Conservation (phyloP, 257 asterid genomes). For the Scutellaria barbata region DNA sequence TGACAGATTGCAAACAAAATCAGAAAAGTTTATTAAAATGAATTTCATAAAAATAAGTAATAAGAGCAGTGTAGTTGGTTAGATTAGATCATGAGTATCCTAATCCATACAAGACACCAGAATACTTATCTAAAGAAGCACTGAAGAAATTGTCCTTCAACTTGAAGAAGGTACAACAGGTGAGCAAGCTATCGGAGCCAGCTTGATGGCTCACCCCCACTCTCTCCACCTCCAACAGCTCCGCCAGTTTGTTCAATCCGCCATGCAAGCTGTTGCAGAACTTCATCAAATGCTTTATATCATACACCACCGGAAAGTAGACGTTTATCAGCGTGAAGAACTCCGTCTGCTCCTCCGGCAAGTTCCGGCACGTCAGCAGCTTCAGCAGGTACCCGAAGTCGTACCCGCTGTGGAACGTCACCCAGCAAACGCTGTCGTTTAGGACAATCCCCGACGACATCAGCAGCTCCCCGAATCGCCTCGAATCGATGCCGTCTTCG, state of each 20-base stretch:
- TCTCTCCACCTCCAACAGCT: slow-evolving; percentile 54
- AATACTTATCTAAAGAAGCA: slow-evolving; percentile 51
- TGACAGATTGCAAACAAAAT: too few species aligned
- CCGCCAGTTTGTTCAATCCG: slow-evolving; percentile 55
- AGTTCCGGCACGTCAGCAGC: slow-evolving; percentile 43
- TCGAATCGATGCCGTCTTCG: slow-evolving; percentile 47
- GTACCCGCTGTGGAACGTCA: slow-evolving; percentile 58
- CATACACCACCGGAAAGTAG: slow-evolving; percentile 46
- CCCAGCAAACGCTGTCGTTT: slow-evolving; percentile 50
- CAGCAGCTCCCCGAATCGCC: slow-evolving; percentile 46
- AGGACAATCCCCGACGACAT: slow-evolving; percentile 62
- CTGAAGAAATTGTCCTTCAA: slow-evolving; percentile 50
- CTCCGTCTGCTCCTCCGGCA: slow-evolving; percentile 51
- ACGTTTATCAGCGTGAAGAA: slow-evolving; percentile 46
- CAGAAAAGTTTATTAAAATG: too few species aligned
- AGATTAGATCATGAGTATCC: slow-evolving; percentile 24
- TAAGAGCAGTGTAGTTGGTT: too few species aligned
- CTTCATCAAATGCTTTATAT: slow-evolving; percentile 58
- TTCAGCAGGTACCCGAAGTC: slow-evolving; percentile 60
- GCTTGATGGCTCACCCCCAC: slow-evolving; percentile 57
- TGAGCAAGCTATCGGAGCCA: slow-evolving; percentile 55
- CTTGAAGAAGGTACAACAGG: slow-evolving; percentile 47
- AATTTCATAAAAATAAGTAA: too few species aligned
- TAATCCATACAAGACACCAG: slow-evolving; percentile 56
- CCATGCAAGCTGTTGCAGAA: slow-evolving; percentile 56